Evolutionary conservation across 805 yeast species (phyloP).

Genomic region (Candida koratica): DNA sequence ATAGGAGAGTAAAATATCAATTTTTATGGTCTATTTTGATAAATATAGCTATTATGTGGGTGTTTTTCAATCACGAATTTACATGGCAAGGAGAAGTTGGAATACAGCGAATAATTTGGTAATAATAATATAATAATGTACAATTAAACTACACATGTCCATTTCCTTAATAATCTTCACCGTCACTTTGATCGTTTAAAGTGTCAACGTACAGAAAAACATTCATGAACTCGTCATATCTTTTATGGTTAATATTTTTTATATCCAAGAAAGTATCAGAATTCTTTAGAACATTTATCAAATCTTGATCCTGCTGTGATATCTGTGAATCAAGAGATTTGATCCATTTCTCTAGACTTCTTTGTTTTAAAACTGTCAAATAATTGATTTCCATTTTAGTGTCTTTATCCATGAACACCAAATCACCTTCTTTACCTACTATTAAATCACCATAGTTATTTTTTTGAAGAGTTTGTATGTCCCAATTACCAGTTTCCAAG

Average conservation of each 20-base stretch:
- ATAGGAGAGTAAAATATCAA: constrained; percentile 45
- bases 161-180: constrained; percentile 1
- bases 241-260: constrained; percentile 16
- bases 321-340: constrained; percentile 19
- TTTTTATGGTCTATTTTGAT: constrained; percentile 57
- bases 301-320: constrained; percentile 11
- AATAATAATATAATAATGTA: constrained; percentile 4
- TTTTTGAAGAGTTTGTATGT: constrained; percentile 55
- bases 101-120: constrained; percentile 88
- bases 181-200: not conserved
- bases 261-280: constrained; percentile 20
- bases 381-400: constrained; percentile 42
- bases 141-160: not conserved
- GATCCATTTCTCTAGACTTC: constrained; percentile 34
- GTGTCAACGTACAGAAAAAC: constrained; percentile 20
- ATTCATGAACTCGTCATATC: constrained; percentile 30
- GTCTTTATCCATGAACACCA: constrained; percentile 62
- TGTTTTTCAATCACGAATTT: constrained; percentile 63
- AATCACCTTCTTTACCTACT: constrained; percentile 68
- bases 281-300: constrained; percentile 21
- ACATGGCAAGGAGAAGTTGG: constrained; percentile 59
- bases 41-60: constrained; percentile 46
- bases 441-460: constrained; percentile 49
- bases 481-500: constrained; percentile 78
- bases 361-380: constrained; percentile 36